Base-by-base conservation (phyloP, 371 early-diverging fungal genomes). In the Polyrhizophydium stewartii region DNA sequence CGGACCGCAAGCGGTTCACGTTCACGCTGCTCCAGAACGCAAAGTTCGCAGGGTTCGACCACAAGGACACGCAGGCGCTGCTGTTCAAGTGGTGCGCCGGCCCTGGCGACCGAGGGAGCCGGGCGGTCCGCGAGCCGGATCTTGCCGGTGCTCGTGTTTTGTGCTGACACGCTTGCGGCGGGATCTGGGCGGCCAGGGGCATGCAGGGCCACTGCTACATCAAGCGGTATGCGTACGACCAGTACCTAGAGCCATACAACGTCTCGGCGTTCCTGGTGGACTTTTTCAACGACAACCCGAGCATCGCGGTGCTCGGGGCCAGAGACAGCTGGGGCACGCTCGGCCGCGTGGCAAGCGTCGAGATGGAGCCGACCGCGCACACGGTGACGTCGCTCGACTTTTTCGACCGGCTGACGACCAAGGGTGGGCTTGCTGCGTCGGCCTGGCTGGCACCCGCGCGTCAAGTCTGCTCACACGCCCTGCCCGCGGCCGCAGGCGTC, bases 1-100 rank as follows among this genome's bases (percentile, higher is more conserved):
- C 49, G 7, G 49, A 47, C 49, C 49, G 49, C 49, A 97, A 98
- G 24, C 55, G 27, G 45, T 74, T 71, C 55, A 60, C 40, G 13
- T 74, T 74, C 56, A 56, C 60, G 17, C 49, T 52, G 6, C 46
- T 69, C 52, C 58, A 62, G 25, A 55, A 72, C 3, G 62, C 70
- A 7, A 64, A 62, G 41, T 72, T 72, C 28, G 40, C 62, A 2
- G 72, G 75, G 16, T 73, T 72, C 51, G 33, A 64, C 22, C 30
- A 55, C 58, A 73, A 74, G 56, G 69, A 75, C 16, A 61, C 67
- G 37, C 72, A 76, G 58, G 73, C 63, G 22, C 56, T 56, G 13
- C 59, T 78, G 16, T 72, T 64, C 66, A 78, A 76, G 63, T 78
- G 79, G 79, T 76, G 50, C n/a, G 50, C 28, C 10, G 17, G 43